Evolutionary conservation across 208 protist genomes (phyloP), one percentile per base, ranked within the genome.

Genomic region (Trypanosoma rangeli): DNA sequence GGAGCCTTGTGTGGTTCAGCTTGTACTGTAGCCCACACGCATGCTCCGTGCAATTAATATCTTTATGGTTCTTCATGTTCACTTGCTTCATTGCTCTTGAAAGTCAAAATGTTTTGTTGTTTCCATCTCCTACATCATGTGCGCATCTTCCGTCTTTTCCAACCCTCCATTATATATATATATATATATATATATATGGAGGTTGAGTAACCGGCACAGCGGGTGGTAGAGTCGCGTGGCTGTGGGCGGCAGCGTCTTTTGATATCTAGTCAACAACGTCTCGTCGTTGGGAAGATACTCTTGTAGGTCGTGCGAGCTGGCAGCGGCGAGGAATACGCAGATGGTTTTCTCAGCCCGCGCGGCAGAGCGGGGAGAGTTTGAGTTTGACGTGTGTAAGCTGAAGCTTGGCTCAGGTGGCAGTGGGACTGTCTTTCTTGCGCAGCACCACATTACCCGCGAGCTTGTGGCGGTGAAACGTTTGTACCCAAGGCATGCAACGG

Each of bases 381-480:
- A 82, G 3, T 94, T 76, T 64, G 89, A 92, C 18, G 50, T 83
- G 15, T 86, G 83, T 53, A 89, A 92, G 54, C 57, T 92, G 18
- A 73, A 87, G 53, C 54, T 94, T 3, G 89, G 89, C 13, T 84
- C 75, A n/a, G 89, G 89, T 44, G 82, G 84, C 0, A 90, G 86
- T 68, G 89, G 86, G 13, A 73, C 83, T 1, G 89, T 94, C 20
- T 94, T 88, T 53, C 75, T 94, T n/a, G 89, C 74, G 4, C 79
- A 78, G 15, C 31, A 80, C 31, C 53, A 52, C 10, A 48, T 55
- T 10, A 86, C 79, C 0, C 42, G 79, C 10, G 73, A 84, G 31
- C 74, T 89, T 13, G 80, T 91, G 37, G 89, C 89, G 2, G 78
- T 94, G 54, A 94, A 94, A 50, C 86, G 86, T 3, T 64, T 83